A percentile compares a stretch with the other conserved stretches of the same genome.
These are phyloP conservation scores for Syncephalis plumigaleata DNA, from an alignment of 371 early-diverging fungal species.

Conservation along the genomic window DNA sequence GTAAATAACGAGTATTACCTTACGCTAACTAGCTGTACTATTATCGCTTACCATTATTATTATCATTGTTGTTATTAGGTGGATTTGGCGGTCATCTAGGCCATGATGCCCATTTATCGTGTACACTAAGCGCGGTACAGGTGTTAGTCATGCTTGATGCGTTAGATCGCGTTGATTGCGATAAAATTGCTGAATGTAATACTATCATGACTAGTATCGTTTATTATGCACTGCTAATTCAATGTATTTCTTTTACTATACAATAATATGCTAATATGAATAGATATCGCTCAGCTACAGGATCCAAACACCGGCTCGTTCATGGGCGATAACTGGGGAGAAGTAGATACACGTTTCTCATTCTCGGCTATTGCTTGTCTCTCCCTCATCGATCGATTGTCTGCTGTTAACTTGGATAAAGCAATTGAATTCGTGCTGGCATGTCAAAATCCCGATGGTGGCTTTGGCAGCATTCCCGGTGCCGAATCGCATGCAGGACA, in stretches of 20 bases:
- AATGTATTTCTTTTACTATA: too few species aligned
- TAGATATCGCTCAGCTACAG: constrained; percentile 35
- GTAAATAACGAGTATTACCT: too few species aligned
- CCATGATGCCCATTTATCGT: constrained; percentile 86
- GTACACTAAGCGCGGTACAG: constrained; percentile 91
- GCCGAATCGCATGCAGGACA: constrained; percentile 95
- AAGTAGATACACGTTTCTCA: constrained; percentile 87
- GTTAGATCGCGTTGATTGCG: constrained; percentile 47
- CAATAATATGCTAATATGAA: background rate
- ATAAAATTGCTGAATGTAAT: constrained; percentile 50
- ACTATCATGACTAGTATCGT: background rate
- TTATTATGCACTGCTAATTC: too few species aligned
- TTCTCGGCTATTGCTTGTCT: constrained; percentile 71
- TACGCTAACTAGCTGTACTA: too few species aligned
- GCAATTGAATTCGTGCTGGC: constrained; percentile 56
- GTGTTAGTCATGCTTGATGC: constrained; percentile 71
- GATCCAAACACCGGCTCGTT: constrained; percentile 59
- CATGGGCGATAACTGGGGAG: constrained; percentile 85
- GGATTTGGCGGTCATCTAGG: constrained; percentile 83
- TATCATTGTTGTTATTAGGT: too few species aligned
- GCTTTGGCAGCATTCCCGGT: constrained; percentile 85
- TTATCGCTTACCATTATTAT: too few species aligned
- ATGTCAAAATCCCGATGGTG: constrained; percentile 95
- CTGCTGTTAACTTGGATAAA: constrained; percentile 47
- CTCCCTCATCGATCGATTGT: constrained; percentile 50